phyloP scores from a whole-genome alignment of 2,329 filamentous ascomycete species.

The Paraphoma sp. region DNA sequence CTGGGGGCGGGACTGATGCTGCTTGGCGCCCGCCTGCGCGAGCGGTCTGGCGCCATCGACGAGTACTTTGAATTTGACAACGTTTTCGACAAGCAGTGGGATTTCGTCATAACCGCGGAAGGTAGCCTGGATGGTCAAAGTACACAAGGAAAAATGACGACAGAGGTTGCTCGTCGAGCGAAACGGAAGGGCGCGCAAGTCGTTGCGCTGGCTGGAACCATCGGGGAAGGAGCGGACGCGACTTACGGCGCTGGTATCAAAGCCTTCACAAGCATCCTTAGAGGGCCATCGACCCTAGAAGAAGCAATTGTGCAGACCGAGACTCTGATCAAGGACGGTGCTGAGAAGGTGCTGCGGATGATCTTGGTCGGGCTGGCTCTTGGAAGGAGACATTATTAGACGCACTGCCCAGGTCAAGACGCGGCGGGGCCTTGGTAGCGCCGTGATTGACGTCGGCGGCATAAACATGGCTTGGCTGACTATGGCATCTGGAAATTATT shows the following conservation, averaged over 20 bases:
- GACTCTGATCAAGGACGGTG: conserved; percentile 43
- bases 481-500: neutral
- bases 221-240: conserved; percentile 36
- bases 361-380: conserved; percentile 44
- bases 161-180: conserved; percentile 58
- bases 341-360: conserved; percentile 47
- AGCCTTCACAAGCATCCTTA: conserved; percentile 46
- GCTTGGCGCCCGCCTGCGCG: conserved; percentile 55
- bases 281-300: conserved; percentile 41
- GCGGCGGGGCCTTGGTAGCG: neutral
- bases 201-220: conserved; percentile 45
- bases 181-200: conserved; percentile 56
- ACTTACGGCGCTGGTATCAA: conserved; percentile 41
- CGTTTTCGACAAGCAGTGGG: conserved; percentile 54
- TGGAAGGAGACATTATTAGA: conserved; percentile 18
- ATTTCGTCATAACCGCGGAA: conserved; percentile 62
- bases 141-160: conserved; percentile 60
- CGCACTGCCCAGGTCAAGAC: conserved; percentile 6
- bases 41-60: conserved; percentile 58
- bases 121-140: conserved; percentile 61
- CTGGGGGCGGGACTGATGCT: conserved; percentile 60
- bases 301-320: conserved; percentile 46
- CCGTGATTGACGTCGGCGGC: neutral
- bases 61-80: conserved; percentile 58
- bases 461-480: neutral